Evolutionary conservation across 495 filamentous ascomycete genomes (phyloP).

Genomic region (Xylaria sp.): DNA sequence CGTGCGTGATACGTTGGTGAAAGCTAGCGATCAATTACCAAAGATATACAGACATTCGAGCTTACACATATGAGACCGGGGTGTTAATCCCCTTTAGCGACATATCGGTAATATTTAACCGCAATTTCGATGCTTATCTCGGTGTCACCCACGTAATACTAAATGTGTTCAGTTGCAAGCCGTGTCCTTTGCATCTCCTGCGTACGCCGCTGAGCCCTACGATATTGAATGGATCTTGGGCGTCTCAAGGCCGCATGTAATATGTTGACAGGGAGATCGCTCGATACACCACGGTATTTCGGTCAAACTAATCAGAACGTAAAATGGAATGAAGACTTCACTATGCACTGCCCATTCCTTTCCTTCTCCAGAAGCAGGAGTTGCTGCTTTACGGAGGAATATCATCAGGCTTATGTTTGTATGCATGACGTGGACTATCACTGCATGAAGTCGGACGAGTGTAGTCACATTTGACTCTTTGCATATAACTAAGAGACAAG

Average conservation of each 20-base stretch:
- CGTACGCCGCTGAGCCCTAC: not conserved
- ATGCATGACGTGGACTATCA: conserved; percentile 7
- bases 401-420: not conserved
- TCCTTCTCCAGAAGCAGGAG: not conserved
- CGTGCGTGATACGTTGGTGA: not conserved
- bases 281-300: not conserved
- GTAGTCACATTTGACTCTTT: not conserved
- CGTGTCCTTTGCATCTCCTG: not conserved
- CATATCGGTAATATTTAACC: not conserved
- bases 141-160: not conserved
- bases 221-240: not conserved
- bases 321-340: not conserved
- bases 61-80: not conserved
- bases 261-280: not conserved
- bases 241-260: not conserved
- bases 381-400: not conserved
- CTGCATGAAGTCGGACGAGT: not conserved
- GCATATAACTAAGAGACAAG: not conserved
- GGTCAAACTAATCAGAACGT: not conserved
- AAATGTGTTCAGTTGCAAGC: not conserved
- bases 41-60: not conserved
- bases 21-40: not conserved
- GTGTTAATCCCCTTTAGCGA: not conserved
- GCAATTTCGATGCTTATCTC: conserved; percentile 16
- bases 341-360: not conserved